These are phyloP conservation scores for Pichia pseudocactophila DNA, from an alignment of 805 yeast species.

Conservation along the genomic window DNA sequence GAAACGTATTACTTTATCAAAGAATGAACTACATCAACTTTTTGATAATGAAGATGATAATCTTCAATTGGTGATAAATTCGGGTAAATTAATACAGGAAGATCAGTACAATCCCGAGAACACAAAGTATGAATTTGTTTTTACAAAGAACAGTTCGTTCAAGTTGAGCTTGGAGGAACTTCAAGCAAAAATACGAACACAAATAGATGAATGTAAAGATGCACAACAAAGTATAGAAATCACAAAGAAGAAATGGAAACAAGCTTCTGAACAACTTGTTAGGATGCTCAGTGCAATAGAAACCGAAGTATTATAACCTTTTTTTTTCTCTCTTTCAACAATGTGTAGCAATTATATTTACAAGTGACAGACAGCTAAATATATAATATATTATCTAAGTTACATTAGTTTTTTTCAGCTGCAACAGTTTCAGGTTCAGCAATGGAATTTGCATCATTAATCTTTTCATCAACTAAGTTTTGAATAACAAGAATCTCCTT, in stretches of 20 bases:
- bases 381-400: not conserved
- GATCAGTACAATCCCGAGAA: slow-evolving; percentile 11
- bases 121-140: slow-evolving; percentile 19
- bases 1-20: slow-evolving; percentile 17
- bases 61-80: slow-evolving; percentile 14
- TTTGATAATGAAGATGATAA: slow-evolving; percentile 23
- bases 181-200: slow-evolving; percentile 15
- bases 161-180: slow-evolving; percentile 17
- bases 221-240: slow-evolving; percentile 14
- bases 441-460: slow-evolving; percentile 17
- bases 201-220: slow-evolving; percentile 21
- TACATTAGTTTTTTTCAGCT: not conserved
- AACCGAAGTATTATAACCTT: slow-evolving; percentile 1
- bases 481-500: slow-evolving; percentile 30
- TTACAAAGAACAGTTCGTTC: slow-evolving; percentile 15
- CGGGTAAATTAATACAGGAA: slow-evolving; percentile 17
- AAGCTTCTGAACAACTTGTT: slow-evolving; percentile 12
- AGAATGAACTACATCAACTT: slow-evolving; percentile 18
- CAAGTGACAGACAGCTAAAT: not conserved
- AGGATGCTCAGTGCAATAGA: slow-evolving; percentile 3
- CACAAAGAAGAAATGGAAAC: slow-evolving; percentile 21
- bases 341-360: not conserved
- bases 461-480: slow-evolving; percentile 27
- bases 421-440: slow-evolving; percentile 6
- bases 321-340: slow-evolving; percentile 1